Evolutionary conservation across 257 asterid genomes (phyloP).

Genomic region (Lycium barbarum): DNA sequence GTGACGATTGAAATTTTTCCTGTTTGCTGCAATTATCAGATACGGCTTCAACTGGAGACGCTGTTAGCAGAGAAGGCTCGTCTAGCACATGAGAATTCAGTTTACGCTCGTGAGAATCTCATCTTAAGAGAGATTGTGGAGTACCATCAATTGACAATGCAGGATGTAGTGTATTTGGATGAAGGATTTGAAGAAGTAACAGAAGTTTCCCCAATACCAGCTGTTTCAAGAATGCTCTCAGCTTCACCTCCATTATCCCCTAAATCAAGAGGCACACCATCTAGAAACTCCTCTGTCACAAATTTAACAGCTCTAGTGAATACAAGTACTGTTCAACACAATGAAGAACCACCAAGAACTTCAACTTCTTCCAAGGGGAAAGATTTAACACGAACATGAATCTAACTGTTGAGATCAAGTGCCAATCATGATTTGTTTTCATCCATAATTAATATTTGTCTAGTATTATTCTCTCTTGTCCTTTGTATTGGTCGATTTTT

Average conservation of each 20-base stretch:
- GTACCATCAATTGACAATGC: constrained; percentile 93
- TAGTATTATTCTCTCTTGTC: neutral
- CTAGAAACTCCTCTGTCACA: constrained; percentile 37
- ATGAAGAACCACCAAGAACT: constrained; percentile 15
- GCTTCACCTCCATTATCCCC: constrained; percentile 56
- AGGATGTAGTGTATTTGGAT: constrained; percentile 86
- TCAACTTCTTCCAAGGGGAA: constrained; percentile 23
- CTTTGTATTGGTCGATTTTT: neutral
- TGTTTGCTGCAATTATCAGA: constrained; percentile 43
- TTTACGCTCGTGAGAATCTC: constrained; percentile 85
- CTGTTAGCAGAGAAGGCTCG: constrained; percentile 92
- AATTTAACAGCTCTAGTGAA: neutral
- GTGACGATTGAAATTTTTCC: neutral
- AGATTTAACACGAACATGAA: constrained; percentile 4
- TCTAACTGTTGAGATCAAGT: neutral
- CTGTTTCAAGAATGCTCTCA: constrained; percentile 54
- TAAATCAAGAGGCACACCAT: constrained; percentile 31
- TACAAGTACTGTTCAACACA: neutral
- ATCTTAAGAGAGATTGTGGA: constrained; percentile 96
- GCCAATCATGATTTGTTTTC: neutral
- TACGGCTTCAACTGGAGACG: constrained; percentile 90
- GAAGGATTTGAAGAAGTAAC: constrained; percentile 83
- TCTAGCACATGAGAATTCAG: constrained; percentile 82
- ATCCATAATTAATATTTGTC: neutral
- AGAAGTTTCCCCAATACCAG: constrained; percentile 63